Evolutionary conservation across 139 green algal species (phyloP).

Genomic region (Chlamydomonas urium): DNA sequence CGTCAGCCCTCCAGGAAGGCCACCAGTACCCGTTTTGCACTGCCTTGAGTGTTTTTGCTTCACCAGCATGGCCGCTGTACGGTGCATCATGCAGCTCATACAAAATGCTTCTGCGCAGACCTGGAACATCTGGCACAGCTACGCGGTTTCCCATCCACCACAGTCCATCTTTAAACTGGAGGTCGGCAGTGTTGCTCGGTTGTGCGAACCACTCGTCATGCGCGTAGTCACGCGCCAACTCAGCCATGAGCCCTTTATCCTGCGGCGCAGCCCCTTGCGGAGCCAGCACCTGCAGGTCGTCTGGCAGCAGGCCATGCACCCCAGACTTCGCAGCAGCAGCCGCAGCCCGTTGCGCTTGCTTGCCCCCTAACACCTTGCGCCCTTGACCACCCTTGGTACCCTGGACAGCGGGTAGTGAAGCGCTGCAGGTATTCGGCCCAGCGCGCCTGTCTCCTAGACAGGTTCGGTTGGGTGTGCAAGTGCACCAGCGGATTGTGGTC

Average conservation of each 20-base stretch:
- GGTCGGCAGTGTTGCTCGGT: background rate
- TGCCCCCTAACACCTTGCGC: background rate
- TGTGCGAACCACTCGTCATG: background rate
- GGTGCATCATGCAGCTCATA: background rate
- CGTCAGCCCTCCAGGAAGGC: background rate
- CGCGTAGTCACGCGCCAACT: too few species aligned
- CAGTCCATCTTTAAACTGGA: background rate
- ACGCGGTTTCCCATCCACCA: too few species aligned
- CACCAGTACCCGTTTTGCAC: background rate
- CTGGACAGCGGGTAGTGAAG: background rate
- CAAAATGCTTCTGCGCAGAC: too few species aligned
- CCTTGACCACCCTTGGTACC: background rate
- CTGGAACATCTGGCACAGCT: too few species aligned
- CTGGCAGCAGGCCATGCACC: background rate
- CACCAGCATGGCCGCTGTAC: background rate
- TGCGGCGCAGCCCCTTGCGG: too few species aligned
- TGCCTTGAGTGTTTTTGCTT: background rate
- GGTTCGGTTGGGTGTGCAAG: background rate
- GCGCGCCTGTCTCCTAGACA: background rate
- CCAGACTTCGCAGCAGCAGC: too few species aligned
- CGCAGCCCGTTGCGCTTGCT: too few species aligned
- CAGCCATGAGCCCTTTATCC: too few species aligned
- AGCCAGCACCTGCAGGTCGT: too few species aligned
- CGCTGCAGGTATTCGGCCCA: background rate
- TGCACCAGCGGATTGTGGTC: background rate